Evolutionary conservation across 148 eudicot species (phyloP).

Genomic region (Nepenthes gracilis): DNA sequence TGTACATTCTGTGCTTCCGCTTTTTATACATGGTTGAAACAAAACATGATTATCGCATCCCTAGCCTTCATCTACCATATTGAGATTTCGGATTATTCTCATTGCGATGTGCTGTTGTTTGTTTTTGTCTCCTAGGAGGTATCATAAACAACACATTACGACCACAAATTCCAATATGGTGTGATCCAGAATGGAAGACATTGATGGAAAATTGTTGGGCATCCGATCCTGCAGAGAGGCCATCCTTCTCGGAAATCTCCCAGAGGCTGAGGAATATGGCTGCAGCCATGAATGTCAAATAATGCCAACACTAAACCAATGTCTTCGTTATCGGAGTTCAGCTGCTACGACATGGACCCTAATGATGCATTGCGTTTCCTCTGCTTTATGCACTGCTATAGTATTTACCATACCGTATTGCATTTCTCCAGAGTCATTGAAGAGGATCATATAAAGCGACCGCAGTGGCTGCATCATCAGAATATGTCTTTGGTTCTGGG

Average conservation of each 20-base stretch:
- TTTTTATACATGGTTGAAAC: too few species aligned
- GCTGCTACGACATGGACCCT: conserved; percentile 16
- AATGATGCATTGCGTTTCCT: not conserved
- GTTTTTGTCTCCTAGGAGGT: conserved; percentile 45
- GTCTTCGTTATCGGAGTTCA: conserved; percentile 11
- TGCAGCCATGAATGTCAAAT: conserved; percentile 89
- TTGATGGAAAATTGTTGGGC: conserved; percentile 96
- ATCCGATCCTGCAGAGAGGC: conserved; percentile 63
- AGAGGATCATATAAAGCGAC: too few species aligned
- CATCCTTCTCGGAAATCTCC: conserved; percentile 84
- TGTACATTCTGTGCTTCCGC: too few species aligned
- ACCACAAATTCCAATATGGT: conserved; percentile 92
- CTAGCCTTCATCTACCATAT: too few species aligned
- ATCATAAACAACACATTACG: conserved; percentile 85
- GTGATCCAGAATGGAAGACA: conserved; percentile 95
- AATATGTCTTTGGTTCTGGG: too few species aligned
- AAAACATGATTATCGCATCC: too few species aligned
- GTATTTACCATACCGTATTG: too few species aligned
- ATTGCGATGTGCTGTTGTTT: not conserved
- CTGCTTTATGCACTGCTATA: too few species aligned
- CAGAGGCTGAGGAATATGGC: conserved; percentile 94
- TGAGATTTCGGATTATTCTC: too few species aligned
- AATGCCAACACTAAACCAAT: conserved; percentile 7
- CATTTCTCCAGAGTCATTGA: too few species aligned
- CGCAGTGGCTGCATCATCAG: too few species aligned